Base-by-base conservation (phyloP, 2,329 filamentous ascomycete genomes). In the Sporothrix euskadiensis region DNA sequence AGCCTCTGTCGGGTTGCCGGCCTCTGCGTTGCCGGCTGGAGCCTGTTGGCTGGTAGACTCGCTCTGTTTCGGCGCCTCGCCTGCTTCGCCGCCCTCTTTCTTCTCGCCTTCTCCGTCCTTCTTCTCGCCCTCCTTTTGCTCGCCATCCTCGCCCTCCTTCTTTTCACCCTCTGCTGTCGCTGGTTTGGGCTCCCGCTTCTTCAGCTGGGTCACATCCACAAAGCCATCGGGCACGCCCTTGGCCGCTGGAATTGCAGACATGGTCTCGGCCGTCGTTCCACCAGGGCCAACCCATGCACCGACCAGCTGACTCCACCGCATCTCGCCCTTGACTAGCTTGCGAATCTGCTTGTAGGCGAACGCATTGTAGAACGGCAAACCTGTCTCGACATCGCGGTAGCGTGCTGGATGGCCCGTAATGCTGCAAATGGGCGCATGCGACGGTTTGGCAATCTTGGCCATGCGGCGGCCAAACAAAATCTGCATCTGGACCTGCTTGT, bases 341-440 rank as follows among this genome's bases (percentile, higher is more conserved):
- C 93, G 91, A 63, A 98, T 91, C 80, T 97, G 90, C 78, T 89
- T 89, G 82, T 94, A 98, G 0, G 94, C 94, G 75, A 91, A 88
- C 59, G 89, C 85, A 80, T 95, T 95, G 76, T 89, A 88, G 82
- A 95, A 99, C 0, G 91, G 89, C 19, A 98, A 86, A 0, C 93
- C 92, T 0, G 95, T 98, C 77, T 88, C 88, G 0, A 94, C 93
- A 80, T 99, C 96, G 32, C 90, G 88, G 81, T 97, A 98, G 72
- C 89, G 89, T 14, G 95, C 96, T 4, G 91, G 89, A 71, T 91
- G 88, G 78, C 91, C 92, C 0, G 94, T 98, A 79, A 98, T 94
- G 68, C 90, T 91, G 81, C 96, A 99, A 44, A 91, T 84, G 19
- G 87, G 83, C 0, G 81, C 79, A 16, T 86, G 83, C 3, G 85